Base-by-base conservation (phyloP, 2,329 filamentous ascomycete genomes). In the Fusarium pininemorale region DNA sequence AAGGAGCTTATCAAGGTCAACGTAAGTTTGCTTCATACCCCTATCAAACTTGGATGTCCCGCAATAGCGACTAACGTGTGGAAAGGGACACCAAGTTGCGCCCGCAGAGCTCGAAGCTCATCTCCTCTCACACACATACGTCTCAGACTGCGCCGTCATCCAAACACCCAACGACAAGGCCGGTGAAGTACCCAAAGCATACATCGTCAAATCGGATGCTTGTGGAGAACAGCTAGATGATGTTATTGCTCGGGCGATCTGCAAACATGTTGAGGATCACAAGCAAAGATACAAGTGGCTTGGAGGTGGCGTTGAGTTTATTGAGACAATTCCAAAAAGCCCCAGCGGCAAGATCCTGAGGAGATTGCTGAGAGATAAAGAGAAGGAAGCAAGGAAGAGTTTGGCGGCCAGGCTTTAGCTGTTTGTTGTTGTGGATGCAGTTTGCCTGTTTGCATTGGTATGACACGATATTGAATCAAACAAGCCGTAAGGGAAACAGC, bases 191-290 rank as follows among this genome's bases (percentile, higher is more conserved):
- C 48, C 48, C 3, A 51, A 51, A 0, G 48, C 48, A 20, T 51
- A 24, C 4, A 14, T 51, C 0, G 30, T 35, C 30, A 51, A 35
- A 3, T 51, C 48, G 0, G 22, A 35, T 14, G 48, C 6, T 4
- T 35, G 48, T 24, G 4, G 16, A 0, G 22, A 6, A 35, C 3
- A 35, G 7, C 1, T 16, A 0, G 48, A 51, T 5, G 22, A 20
- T 18, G 11, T 6, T 18, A 8, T 35, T 14, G 0, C 16, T 35
- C 22, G 30, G 1, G 16, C 48, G 18, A 51, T 51, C 15, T 32
- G 16, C 11, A 20, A 35, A 24, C 30, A 51, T 11, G 48, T 51
- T 6, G 22, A 51, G 14, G 48, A 51, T 35, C 15, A 35, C 3
- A 35, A 51, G 30, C 30, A 7, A 4, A 24, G 48, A 10, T 24